Evolutionary conservation across 78 protist genomes (phyloP).

Genomic region (Bigelowiella natans): DNA sequence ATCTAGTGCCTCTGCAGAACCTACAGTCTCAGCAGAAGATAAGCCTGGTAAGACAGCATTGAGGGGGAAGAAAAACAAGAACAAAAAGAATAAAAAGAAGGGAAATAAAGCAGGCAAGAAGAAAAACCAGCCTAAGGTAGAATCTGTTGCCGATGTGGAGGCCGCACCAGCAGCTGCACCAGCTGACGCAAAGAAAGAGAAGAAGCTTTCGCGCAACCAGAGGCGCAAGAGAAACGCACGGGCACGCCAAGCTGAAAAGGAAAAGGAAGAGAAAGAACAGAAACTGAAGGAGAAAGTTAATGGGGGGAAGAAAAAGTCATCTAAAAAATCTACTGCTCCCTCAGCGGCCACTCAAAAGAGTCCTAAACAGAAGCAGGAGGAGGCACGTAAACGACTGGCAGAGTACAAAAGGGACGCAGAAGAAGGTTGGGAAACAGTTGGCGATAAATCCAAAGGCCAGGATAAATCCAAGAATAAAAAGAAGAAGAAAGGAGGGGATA

Average conservation of each 20-base stretch:
- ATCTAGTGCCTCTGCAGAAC: no score
- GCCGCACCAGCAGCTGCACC: no score
- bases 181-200: no score
- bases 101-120: no score
- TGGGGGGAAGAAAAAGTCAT: no score
- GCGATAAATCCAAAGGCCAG: not conserved
- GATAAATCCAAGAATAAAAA: not conserved
- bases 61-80: no score
- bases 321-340: not conserved
- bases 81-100: no score
- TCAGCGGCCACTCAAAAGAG: not conserved
- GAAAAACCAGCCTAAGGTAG: no score
- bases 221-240: not conserved
- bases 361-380: not conserved
- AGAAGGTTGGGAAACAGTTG: not conserved
- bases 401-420: not conserved
- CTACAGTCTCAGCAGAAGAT: no score
- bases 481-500: not conserved
- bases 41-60: no score
- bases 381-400: not conserved
- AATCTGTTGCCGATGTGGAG: no score
- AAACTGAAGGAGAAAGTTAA: not conserved
- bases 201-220: not conserved
- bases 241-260: not conserved
- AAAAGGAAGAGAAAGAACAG: not conserved